Evolutionary conservation across 1,284 basidiomycete species (phyloP), one percentile per base, ranked within the genome.

Genomic region (Rhodofomes roseus): DNA sequence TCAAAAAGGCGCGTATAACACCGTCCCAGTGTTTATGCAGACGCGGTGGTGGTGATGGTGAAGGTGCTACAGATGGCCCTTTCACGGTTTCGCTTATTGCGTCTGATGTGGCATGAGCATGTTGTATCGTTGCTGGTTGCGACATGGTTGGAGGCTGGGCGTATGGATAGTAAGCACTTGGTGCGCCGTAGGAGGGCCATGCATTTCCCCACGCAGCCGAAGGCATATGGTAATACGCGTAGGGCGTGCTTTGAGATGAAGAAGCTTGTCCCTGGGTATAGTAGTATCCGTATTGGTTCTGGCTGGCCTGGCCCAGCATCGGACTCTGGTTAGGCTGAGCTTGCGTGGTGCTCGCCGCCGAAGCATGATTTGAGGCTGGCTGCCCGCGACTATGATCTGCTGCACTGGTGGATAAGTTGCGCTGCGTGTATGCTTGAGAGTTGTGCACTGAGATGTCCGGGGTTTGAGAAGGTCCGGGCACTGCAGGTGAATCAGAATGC

Each of bases 11-110:
- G 55, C 76, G 78, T 39, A 91, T 63, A 12, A 79, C 78, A 9
- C 76, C 73, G 61, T 91, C 87, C 89, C 89, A 91, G 58, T 87
- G 75, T 60, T 77, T 74, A 59, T 78, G 82, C 14, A 76, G 70
- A 53, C 79, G 74, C 27, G 78, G 75, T 0, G 77, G 74, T 18
- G 77, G 75, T 0, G 70, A 67, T 2, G 66, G 68, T 11, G 62
- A 48, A n/a, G 60, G 63, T 9, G 57, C 55, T 29, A 60, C 59
- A 12, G 56, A 51, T 27, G 9, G 25, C 4, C 8, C 5, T 25
- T 48, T 16, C 46, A 18, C 14, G 9, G 27, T 25, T 1, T 16
- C 29, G 46, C 50, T 16, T 16, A 34, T 20, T 7, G 20, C 18
- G 0, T 16, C 29, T 4, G 16, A 11, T 12, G 29, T 29, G 18